Evolutionary conservation across 768 basidiomycete genomes (phyloP).

Genomic region (Ephemerocybe angulata): DNA sequence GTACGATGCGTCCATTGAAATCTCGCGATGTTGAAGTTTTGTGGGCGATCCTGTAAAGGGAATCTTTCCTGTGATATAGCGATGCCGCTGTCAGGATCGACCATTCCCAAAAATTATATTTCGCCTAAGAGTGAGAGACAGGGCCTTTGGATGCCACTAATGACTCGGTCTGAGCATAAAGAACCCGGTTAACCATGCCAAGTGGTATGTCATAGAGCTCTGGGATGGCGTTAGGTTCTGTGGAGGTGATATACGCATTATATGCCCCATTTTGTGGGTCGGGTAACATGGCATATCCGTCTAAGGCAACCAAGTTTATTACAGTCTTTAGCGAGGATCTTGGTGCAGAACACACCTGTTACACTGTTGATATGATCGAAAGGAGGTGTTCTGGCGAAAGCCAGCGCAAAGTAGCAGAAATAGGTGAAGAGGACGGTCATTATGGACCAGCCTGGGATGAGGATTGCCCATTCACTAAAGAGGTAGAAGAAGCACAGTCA

Average conservation of each 20-base stretch:
- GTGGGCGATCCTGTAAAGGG: no score
- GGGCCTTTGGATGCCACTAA: no score
- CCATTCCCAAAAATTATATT: no score
- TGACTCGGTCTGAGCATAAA: constrained; percentile 37
- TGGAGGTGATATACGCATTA: constrained; percentile 49
- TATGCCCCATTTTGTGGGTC: constrained; percentile 22
- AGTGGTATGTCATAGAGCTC: constrained; percentile 82
- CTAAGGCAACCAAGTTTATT: background rate
- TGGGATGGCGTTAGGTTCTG: constrained; percentile 46
- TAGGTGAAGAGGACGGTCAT: constrained; percentile 73
- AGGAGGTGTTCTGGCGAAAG: constrained; percentile 64
- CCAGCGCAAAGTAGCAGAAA: constrained; percentile 71
- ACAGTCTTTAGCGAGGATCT: no score
- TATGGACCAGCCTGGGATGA: constrained; percentile 75
- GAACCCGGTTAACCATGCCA: constrained; percentile 71
- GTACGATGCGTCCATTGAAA: no score
- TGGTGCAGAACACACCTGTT: constrained; percentile 46
- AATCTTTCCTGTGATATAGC: no score
- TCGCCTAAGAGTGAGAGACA: no score
- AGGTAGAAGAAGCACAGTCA: background rate
- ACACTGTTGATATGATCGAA: constrained; percentile 67
- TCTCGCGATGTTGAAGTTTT: no score
- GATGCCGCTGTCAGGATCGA: no score
- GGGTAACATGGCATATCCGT: constrained; percentile 12
- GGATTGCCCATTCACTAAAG: constrained; percentile 77